A percentile compares a stretch with the other conserved stretches of the same genome.
Evolutionary conservation across 148 eudicot genomes (phyloP).

Genomic region (Amaranthus hypochondriacus): DNA sequence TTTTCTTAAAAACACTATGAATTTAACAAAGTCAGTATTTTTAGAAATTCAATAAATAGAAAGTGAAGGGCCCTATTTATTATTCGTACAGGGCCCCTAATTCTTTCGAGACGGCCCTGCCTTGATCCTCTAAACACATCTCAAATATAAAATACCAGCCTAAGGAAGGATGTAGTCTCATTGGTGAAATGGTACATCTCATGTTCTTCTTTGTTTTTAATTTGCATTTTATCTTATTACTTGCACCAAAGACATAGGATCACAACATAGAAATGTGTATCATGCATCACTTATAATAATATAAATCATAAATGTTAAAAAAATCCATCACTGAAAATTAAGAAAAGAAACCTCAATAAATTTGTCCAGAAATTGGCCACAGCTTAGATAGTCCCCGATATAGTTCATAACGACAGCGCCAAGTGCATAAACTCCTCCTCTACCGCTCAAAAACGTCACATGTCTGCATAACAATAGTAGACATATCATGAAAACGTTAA

Average conservation of each 20-base stretch:
- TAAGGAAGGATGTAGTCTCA: neutral
- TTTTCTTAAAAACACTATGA: no score
- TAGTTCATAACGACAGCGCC: slow-evolving; percentile 56
- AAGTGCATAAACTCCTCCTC: slow-evolving; percentile 65
- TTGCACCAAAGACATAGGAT: neutral
- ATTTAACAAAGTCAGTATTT: no score
- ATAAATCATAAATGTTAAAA: neutral
- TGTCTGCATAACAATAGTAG: slow-evolving; percentile 34
- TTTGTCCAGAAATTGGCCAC: slow-evolving; percentile 36
- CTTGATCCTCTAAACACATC: no score
- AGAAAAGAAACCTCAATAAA: slow-evolving; percentile 48
- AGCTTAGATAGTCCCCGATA: slow-evolving; percentile 41
- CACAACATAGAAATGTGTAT: neutral
- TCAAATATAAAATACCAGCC: no score
- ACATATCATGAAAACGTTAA: neutral
- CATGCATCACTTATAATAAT: no score
- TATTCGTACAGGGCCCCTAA: no score
- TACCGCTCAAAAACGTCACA: slow-evolving; percentile 66
- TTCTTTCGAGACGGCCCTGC: no score
- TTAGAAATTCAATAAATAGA: no score
- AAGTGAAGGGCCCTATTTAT: no score
- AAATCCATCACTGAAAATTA: neutral
- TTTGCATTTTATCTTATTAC: neutral
- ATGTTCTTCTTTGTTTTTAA: neutral
- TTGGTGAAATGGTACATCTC: no score